Base-by-base conservation (phyloP, 805 yeast species). In the Sporopachydermia lactativora region DNA sequence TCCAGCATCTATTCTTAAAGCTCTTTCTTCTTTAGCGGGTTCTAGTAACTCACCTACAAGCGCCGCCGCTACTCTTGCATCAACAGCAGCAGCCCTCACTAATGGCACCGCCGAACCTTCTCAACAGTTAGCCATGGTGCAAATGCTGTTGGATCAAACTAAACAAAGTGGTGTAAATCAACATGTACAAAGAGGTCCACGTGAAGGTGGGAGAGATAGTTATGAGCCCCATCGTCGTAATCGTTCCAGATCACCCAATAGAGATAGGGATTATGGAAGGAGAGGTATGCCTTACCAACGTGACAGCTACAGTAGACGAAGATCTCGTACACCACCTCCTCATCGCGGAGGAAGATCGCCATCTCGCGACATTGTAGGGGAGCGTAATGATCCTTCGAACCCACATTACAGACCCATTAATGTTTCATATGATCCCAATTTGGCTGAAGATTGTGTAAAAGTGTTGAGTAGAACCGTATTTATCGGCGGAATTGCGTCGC, bases 391-490 rank as follows among this genome's bases (percentile, higher is more conserved):
- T 4, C 83, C 82, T 34, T 78, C 82, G 2, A 78, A 77, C 40
- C 77, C 81, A 2, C 86, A 82, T 59, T 81, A 64, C 58, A 75
- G 94, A 59, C 78, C 79, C n/a, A 75, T 76, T 52, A 74, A 73
- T 42, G 78, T 85, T 36, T 70, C 77, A 6, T 69, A 68, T 53
- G 96, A 88, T 58, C 70, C 71, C 34, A 60, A 72, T 8, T 61
- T 86, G 43, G 92, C 94, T 2, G 74, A 76, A 38, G 94, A 86
- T 36, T 70, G 80, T 35, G 71, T 89, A 50, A 81, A 80, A 54
- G 96, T 89, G 2, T 71, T 73, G 50, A 81, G 94, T 41, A 77
- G 98, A 62, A 92, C 98, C 0, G 64, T 92, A 44, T 92, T 92
- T 53, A 77, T 92, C 45, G 97, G 97, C 39, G 96, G 96, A 54